Base-by-base conservation (phyloP, 2,329 filamentous ascomycete genomes). In the Camillea tinctor region DNA sequence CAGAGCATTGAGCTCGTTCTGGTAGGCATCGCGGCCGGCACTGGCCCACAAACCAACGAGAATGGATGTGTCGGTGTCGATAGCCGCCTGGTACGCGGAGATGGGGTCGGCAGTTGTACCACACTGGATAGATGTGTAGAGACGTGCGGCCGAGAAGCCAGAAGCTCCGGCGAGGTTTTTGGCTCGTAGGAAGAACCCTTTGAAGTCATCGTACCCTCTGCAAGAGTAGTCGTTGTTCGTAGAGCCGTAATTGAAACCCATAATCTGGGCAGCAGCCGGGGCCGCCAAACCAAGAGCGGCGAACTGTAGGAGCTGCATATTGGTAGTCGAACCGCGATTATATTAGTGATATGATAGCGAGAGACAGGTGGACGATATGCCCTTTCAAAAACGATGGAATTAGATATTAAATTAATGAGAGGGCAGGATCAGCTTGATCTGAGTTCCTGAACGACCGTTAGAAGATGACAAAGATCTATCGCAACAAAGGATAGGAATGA, bases 191-290 rank as follows among this genome's bases (percentile, higher is more conserved):
- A 82, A 82, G 58, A 80, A 73, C 36, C 66, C 66, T 64, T 75
- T 69, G 68, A 77, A 82, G 63, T 80, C 77, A 21, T 74, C 57
- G 66, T 81, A 76, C 50, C 68, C 68, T 54, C 77, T 77, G 61
- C 72, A 69, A 44, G 75, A 76, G 57, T 75, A 74, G 63, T 78
- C 77, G 44, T 67, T 64, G 64, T 76, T 74, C 50, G 69, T 73
- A 30, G 75, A 64, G 64, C 77, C 79, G 67, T 81, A 81, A 75
- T 79, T 81, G 74, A 81, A 81, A 63, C 79, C 79, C 56, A 67
- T 49, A 9, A 53, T 56, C 53, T 68, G 64, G 36, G 69, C 64
- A 9, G 62, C 24, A 19, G 61, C 64, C 13, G 58, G 56, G 7
- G 59, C 56, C 11, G 59, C 61, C 19, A 66, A 20, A 58, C 64